Base-by-base conservation (phyloP, 495 filamentous ascomycete species). In the Lasiosphaeria hispida region DNA sequence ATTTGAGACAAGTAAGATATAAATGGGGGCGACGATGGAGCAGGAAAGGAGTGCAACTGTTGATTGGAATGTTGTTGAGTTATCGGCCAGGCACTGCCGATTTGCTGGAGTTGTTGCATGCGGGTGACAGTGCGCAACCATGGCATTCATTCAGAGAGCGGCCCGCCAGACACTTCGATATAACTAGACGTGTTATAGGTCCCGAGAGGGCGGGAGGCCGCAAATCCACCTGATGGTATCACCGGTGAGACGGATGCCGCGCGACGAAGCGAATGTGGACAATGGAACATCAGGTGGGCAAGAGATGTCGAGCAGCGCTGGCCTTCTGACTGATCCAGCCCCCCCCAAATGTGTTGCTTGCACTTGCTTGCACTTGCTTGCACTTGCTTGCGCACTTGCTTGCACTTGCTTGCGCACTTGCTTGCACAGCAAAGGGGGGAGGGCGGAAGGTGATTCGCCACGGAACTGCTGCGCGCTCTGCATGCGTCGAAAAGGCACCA, bases 401-500 rank as follows among this genome's bases (percentile, higher is more conserved):
- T 50, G 10, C 36, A 19, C n/a, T n/a, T n/a, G n/a, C n/a, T n/a
- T n/a, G n/a, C 36, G n/a, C n/a, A 34, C 37, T 33, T 11, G 36
- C 13, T 40, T 41, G 37, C 38, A 15, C 17, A 17, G 52, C 49
- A 51, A 19, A 19, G 5, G 18, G 30, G 35, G 44, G 40, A 18
- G 19, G 30, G 4, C 33, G 45, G n/a, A n/a, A 23, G 53, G 33
- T 57, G 63, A 65, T 65, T 65, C 58, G 63, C 38, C 17, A 36
- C 5, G 10, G 50, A 40, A n/a, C 18, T 57, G 48, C 38, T 53
- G 55, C 55, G 55, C 30, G 35, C 11, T 35, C 35, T 60, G 59
- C 45, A 58, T 35, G 33, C 42, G 51, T 58, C 48, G 54, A 57
- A 18, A 36, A 45, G 23, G 14, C 19, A 47, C 43, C 6, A 41